Conservation (phyloP, 495 filamentous ascomycete species). For the Friedmanniomyces endolithicus region DNA sequence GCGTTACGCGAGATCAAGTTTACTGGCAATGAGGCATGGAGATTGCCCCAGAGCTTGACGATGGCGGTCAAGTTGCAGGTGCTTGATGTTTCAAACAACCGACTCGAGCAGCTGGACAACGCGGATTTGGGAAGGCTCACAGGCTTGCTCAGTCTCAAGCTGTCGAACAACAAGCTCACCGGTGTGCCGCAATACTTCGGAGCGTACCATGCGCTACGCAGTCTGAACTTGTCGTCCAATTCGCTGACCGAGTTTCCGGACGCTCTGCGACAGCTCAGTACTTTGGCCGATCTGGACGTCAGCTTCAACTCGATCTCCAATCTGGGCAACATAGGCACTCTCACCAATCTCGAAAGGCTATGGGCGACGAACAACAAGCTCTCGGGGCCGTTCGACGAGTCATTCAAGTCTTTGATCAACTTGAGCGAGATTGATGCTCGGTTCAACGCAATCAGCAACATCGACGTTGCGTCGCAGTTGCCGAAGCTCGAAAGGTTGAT, state of each 20-base stretch:
- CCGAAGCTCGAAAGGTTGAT: constrained; percentile 77
- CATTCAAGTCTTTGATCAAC: constrained; percentile 56
- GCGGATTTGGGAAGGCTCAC: constrained; percentile 57
- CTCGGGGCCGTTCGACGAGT: constrained; percentile 54
- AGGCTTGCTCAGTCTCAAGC: constrained; percentile 76
- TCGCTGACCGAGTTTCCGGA: constrained; percentile 71
- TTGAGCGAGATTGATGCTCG: constrained; percentile 87
- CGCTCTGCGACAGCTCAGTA: constrained; percentile 69
- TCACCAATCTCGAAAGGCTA: constrained; percentile 70
- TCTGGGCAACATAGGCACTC: constrained; percentile 65
- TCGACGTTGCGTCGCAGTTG: constrained; percentile 69
- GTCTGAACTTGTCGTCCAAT: constrained; percentile 84
- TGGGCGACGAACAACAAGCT: constrained; percentile 93
- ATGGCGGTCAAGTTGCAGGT: constrained; percentile 70
- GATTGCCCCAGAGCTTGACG: constrained; percentile 73
- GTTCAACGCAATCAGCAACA: constrained; percentile 75
- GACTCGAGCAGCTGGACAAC: constrained; percentile 72
- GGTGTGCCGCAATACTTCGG: constrained; percentile 69
- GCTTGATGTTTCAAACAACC: constrained; percentile 90
- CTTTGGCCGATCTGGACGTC: constrained; percentile 84
- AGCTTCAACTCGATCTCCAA: constrained; percentile 84
- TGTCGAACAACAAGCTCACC: constrained; percentile 82
- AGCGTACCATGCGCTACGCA: constrained; percentile 60
- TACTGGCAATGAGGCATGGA: constrained; percentile 78
- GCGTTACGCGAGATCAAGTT: constrained; percentile 91